Conservation (phyloP, 768 basidiomycete genomes). For the Sistotremastrum suecicum region DNA sequence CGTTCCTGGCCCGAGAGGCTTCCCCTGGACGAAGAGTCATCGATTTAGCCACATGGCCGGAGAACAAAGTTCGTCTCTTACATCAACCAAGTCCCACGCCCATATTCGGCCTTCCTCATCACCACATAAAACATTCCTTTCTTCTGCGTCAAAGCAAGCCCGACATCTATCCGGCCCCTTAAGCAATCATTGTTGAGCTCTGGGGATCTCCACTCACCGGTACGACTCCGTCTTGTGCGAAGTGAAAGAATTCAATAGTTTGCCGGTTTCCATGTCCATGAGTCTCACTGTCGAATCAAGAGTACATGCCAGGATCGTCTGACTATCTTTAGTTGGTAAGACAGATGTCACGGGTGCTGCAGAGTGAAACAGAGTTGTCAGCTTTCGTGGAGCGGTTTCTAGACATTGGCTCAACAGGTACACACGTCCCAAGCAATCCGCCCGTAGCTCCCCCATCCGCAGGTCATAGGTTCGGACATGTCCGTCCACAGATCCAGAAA, state of each 20-base stretch:
- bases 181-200: no score
- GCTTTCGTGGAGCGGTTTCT: background rate
- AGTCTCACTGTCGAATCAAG: slow-evolving; percentile 78
- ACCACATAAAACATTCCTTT: slow-evolving; percentile 71
- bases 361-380: background rate
- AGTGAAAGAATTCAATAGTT: slow-evolving; percentile 70
- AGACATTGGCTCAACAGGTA: slow-evolving; percentile 7
- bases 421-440: slow-evolving; percentile 86
- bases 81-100: slow-evolving; percentile 90
- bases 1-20: slow-evolving; percentile 35
- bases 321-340: slow-evolving; percentile 61
- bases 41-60: background rate
- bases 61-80: slow-evolving; percentile 23
- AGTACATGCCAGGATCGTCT: slow-evolving; percentile 69
- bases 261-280: slow-evolving; percentile 74
- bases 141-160: slow-evolving; percentile 71
- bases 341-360: slow-evolving; percentile 81
- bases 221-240: slow-evolving; percentile 68
- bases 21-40: slow-evolving; percentile 35
- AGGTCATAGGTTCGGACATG: slow-evolving; percentile 89
- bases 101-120: slow-evolving; percentile 85
- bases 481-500: slow-evolving; percentile 84
- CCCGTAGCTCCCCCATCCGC: slow-evolving; percentile 77
- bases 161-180: slow-evolving; percentile 25
- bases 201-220: slow-evolving; percentile 17